Percentiles rank a stretch among this genome's conserved stretches.
These are phyloP conservation scores for Aspergillus tubingensis DNA, from an alignment of 2,329 filamentous ascomycete species.

Conservation along the genomic window DNA sequence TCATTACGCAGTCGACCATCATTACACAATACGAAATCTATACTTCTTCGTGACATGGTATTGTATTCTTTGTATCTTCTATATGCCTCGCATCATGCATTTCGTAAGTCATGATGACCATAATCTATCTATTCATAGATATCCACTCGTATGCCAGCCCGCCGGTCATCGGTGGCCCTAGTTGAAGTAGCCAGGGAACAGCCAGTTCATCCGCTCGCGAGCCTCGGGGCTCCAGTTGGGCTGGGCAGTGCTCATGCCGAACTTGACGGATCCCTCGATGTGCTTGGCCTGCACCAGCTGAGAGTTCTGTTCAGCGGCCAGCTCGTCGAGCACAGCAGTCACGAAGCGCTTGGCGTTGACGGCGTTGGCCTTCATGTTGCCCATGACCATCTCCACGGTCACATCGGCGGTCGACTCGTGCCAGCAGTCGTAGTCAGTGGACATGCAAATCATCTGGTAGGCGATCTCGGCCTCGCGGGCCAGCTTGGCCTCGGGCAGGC, in stretches of 20 bases:
- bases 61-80: neutral
- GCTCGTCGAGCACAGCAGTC: slow-evolving; percentile 80
- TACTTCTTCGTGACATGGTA: neutral
- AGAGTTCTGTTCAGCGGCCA: slow-evolving; percentile 73
- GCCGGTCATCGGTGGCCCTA: slow-evolving; percentile 22
- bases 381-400: slow-evolving; percentile 95
- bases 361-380: slow-evolving; percentile 90
- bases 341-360: slow-evolving; percentile 85
- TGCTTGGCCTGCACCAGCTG: slow-evolving; percentile 80
- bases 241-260: slow-evolving; percentile 82
- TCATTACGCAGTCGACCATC: neutral
- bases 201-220: slow-evolving; percentile 75
- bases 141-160: neutral
- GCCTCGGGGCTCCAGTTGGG: slow-evolving; percentile 72
- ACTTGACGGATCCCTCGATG: slow-evolving; percentile 72
- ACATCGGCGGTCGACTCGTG: slow-evolving; percentile 75
- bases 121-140: neutral
- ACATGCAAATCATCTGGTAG: slow-evolving; percentile 99
- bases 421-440: slow-evolving; percentile 99
- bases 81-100: neutral
- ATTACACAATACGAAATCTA: neutral
- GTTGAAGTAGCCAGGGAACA: slow-evolving; percentile 80
- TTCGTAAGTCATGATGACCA: neutral
- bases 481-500: slow-evolving; percentile 91
- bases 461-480: slow-evolving; percentile 93